These are phyloP conservation scores for Neonectria coccinea DNA, from an alignment of 2,329 filamentous ascomycete genomes.

Conservation along the genomic window DNA sequence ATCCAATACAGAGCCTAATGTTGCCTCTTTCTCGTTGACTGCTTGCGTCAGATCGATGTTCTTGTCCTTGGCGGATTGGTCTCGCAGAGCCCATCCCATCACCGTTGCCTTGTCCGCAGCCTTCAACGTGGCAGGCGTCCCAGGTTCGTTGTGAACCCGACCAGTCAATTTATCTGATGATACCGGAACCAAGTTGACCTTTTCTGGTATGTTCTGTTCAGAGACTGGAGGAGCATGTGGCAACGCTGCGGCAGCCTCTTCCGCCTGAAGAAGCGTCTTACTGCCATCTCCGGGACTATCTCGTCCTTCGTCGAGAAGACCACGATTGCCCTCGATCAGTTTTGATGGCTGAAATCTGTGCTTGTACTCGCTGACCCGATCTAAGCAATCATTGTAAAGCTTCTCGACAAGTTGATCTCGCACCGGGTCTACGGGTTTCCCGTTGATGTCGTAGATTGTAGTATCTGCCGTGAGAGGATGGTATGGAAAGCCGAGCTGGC, in stretches of 20 bases:
- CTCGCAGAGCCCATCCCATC: constrained; percentile 85
- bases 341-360: constrained; percentile 77
- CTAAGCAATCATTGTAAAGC: constrained; percentile 93
- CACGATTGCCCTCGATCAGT: constrained; percentile 84
- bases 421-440: constrained; percentile 79
- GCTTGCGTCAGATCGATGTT: constrained; percentile 79
- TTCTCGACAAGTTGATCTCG: constrained; percentile 88
- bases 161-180: constrained; percentile 78
- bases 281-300: constrained; percentile 79
- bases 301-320: constrained; percentile 83
- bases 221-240: constrained; percentile 65
- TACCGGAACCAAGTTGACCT: constrained; percentile 70
- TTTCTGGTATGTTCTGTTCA: constrained; percentile 64
- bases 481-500: constrained; percentile 88
- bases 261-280: constrained; percentile 76
- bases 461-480: constrained; percentile 84
- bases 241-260: constrained; percentile 75
- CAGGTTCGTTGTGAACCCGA: constrained; percentile 77
- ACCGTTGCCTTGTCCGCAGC: constrained; percentile 81
- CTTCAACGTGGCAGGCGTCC: constrained; percentile 74
- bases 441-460: constrained; percentile 88
- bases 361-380: constrained; percentile 91
- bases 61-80: constrained; percentile 70
- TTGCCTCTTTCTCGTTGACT: constrained; percentile 74
- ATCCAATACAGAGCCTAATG: constrained; percentile 90